Evolutionary conservation across 352 stramenopile species (phyloP), one percentile per base, ranked within the genome.

Genomic region (Blastocystis sp.): DNA sequence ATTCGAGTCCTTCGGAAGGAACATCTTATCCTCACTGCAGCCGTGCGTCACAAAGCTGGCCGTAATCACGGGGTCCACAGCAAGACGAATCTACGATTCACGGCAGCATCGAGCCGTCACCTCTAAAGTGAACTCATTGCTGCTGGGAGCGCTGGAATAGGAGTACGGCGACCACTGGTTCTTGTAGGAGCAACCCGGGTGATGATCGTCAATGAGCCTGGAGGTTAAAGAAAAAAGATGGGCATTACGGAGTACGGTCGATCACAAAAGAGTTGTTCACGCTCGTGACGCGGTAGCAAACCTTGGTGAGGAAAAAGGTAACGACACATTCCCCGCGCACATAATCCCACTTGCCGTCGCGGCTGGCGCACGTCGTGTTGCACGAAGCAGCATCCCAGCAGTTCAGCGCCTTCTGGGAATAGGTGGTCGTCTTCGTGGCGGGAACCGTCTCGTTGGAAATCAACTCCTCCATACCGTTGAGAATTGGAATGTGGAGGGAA

Each of bases 11-110:
- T 64, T 66, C 17, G 24, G 43, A 11, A 43, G 66, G 66, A 68
- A 64, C 45, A 81, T 48, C 34, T 81, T 81, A 7, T 59, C n/a
- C 9, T 81, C 71, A 40, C 71, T 81, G 59, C 71, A 81, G 10
- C 71, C 71, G n/a, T 81, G 43, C 19, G 71, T 81, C 28, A 40
- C 21, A n/a, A 66, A n/a, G 38, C 71, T 81, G 19, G 71, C 52
- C 14, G 71, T 66, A 54, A 81, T 81, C 9, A 81, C 38, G 19
- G 71, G 71, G 40, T 81, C 71, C 3, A 74, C 17, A 48, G 14
- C 24, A 54, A 48, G 64, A 74, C 42, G 64, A 74, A 74, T n/a
- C 64, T 74, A 74, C 64, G 43, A 17, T 19, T 74, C 9, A 6
- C 34, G 14, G 17, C 7, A 48, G 3, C 24, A 64, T 28, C 65